These are phyloP conservation scores for Liriodendron chinense DNA, from an alignment of 164 flowering plant species.

Conservation along the genomic window DNA sequence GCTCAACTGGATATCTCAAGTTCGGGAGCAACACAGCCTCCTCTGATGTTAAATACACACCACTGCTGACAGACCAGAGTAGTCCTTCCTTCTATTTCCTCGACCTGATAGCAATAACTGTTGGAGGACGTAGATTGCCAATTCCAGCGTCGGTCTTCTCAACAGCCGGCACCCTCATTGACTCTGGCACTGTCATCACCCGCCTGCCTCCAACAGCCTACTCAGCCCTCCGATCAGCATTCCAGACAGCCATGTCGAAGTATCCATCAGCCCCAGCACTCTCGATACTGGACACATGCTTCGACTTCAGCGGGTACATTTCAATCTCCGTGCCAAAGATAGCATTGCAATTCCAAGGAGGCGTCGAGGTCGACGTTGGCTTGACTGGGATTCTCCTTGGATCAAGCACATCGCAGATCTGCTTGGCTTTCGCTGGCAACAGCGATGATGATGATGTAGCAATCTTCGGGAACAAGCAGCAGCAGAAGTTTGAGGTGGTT, in stretches of 20 bases:
- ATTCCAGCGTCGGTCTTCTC: slow-evolving; percentile 23
- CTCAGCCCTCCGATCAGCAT: slow-evolving; percentile 31
- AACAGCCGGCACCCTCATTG: slow-evolving; percentile 34
- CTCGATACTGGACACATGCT: slow-evolving; percentile 67
- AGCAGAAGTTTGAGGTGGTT: slow-evolving; percentile 35
- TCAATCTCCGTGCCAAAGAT: slow-evolving; percentile 23
- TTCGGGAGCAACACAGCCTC: slow-evolving; percentile 21
- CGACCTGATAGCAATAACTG: slow-evolving; percentile 21
- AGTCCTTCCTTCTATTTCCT: slow-evolving; percentile 35
- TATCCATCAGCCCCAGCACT: slow-evolving; percentile 34
- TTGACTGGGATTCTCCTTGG: slow-evolving; percentile 28
- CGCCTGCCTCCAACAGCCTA: slow-evolving; percentile 50
- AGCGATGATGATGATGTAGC: slow-evolving; percentile 12
- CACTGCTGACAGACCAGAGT: slow-evolving; percentile 8
- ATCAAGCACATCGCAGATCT: slow-evolving; percentile 12
- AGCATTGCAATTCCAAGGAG: slow-evolving; percentile 21
- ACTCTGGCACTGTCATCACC: slow-evolving; percentile 63
- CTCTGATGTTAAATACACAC: slow-evolving; percentile 16
- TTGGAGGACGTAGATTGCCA: slow-evolving; percentile 27
- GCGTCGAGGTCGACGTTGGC: slow-evolving; percentile 20
- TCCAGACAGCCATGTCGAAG: slow-evolving; percentile 38
- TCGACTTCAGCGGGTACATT: slow-evolving; percentile 29
- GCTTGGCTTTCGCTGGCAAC: slow-evolving; percentile 43
- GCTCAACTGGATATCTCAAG: slow-evolving; percentile 36
- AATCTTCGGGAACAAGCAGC: slow-evolving; percentile 46